A percentile compares a stretch with the other conserved stretches of the same genome.
These are phyloP conservation scores for Penicillium bialowiezense DNA, from an alignment of 495 filamentous ascomycete species.

Conservation along the genomic window DNA sequence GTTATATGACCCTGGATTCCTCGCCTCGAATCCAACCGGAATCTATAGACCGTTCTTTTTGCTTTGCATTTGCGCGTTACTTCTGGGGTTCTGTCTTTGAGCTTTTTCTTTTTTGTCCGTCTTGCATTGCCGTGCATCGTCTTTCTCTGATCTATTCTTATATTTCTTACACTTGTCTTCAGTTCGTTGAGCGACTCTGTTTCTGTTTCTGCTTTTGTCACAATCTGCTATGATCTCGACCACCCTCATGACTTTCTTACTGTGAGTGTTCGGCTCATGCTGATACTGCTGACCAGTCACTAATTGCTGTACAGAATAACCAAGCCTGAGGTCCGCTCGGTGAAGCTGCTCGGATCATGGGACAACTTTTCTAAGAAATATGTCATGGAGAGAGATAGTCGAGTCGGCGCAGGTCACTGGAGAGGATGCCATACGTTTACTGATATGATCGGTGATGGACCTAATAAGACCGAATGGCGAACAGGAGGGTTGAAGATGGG, in stretches of 20 bases:
- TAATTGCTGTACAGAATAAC: conserved; percentile 36
- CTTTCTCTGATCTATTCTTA: conserved; percentile 3
- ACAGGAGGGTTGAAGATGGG: conserved; percentile 86
- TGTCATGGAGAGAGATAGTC: conserved; percentile 71
- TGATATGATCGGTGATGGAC: conserved; percentile 80
- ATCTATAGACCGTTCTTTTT: conserved; percentile 12
- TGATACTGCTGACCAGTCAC: neutral
- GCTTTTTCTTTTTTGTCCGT: conserved; percentile 1
- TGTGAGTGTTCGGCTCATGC: conserved; percentile 51
- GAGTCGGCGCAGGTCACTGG: conserved; percentile 71
- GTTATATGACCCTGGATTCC: conserved; percentile 5
- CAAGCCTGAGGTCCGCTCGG: conserved; percentile 61
- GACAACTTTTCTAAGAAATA: conserved; percentile 82
- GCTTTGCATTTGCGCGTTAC: conserved; percentile 22
- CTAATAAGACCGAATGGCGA: conserved; percentile 56
- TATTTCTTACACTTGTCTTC: neutral
- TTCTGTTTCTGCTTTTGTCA: conserved; percentile 7
- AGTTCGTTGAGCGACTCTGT: conserved; percentile 11
- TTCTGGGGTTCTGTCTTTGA: conserved; percentile 16
- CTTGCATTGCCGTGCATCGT: conserved; percentile 8
- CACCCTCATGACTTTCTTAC: conserved; percentile 71
- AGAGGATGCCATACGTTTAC: conserved; percentile 79
- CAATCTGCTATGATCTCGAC: conserved; percentile 59
- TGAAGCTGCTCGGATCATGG: conserved; percentile 87
- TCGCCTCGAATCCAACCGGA: conserved; percentile 4